Evolutionary conservation across 169 alveolate species (phyloP).

Genomic region (Plasmodium gonderi): DNA sequence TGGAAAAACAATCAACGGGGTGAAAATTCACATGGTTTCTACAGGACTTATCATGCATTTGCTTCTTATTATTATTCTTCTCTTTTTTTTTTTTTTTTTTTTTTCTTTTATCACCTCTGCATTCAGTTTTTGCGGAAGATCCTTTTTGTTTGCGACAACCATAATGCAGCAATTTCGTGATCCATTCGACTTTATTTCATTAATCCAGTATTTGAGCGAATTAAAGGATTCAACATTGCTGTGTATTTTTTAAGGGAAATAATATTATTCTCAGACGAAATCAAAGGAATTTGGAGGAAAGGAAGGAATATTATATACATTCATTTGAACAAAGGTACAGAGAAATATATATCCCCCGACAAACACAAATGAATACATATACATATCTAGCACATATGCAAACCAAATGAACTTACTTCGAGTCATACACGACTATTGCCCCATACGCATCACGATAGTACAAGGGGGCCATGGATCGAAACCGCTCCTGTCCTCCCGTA

Average conservation of each 20-base stretch:
- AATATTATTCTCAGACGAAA: too few species aligned
- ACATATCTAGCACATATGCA: not conserved
- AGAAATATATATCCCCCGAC: not conserved
- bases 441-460: conserved; percentile 93
- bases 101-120: conserved; percentile 47
- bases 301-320: not conserved
- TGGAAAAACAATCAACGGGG: not conserved
- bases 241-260: not conserved
- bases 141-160: conserved; percentile 86
- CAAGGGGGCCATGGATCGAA: conserved; percentile 89
- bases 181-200: conserved; percentile 83
- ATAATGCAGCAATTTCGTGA: conserved; percentile 78
- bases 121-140: conserved; percentile 71
- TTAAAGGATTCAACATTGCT: conserved; percentile 77
- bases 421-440: conserved; percentile 91
- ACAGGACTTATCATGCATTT: not conserved
- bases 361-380: not conserved
- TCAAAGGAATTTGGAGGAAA: too few species aligned
- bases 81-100: not conserved
- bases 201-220: conserved; percentile 81
- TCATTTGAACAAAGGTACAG: not conserved
- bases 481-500: conserved; percentile 95
- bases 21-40: not conserved
- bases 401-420: conserved; percentile 78
- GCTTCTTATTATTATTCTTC: too few species aligned